phyloP scores from a whole-genome alignment of 2,329 filamentous ascomycete genomes.

The Neoascochyta sp. region DNA sequence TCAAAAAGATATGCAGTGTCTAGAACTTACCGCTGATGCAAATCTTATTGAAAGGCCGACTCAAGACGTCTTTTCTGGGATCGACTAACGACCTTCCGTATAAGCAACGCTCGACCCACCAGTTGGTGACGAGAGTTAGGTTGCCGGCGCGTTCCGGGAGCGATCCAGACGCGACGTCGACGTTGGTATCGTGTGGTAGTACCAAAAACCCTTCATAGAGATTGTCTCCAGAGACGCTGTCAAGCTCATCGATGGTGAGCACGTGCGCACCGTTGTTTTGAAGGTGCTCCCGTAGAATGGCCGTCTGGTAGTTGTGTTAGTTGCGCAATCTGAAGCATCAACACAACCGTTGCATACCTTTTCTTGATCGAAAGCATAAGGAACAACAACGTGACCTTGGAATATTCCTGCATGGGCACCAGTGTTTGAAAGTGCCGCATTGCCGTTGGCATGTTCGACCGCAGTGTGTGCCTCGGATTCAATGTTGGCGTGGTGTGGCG shows the following conservation, averaged over 20 bases:
- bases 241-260: conserved; percentile 27
- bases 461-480: conserved; percentile 14
- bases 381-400: conserved; percentile 40
- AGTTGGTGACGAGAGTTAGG: conserved; percentile 66
- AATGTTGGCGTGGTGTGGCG: no score
- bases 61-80: conserved; percentile 67
- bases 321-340: not conserved
- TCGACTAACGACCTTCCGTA: conserved; percentile 69
- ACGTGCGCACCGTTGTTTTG: conserved; percentile 35
- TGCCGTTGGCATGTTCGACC: no score
- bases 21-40: conserved; percentile 54
- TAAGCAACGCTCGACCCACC: conserved; percentile 88
- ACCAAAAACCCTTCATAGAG: conserved; percentile 39
- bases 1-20: conserved; percentile 5
- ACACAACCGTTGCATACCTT: conserved; percentile 33
- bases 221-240: conserved; percentile 21
- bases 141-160: conserved; percentile 36
- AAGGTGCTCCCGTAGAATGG: conserved; percentile 32
- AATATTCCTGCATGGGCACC: conserved; percentile 40
- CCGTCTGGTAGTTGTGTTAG: conserved; percentile 29
- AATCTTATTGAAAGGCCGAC: conserved; percentile 69
- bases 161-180: conserved; percentile 26
- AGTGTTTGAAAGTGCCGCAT: no score
- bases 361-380: conserved; percentile 43
- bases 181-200: conserved; percentile 44